Evolutionary conservation across 2,329 filamentous ascomycete species (phyloP).

Genomic region (Penicillium sp.): DNA sequence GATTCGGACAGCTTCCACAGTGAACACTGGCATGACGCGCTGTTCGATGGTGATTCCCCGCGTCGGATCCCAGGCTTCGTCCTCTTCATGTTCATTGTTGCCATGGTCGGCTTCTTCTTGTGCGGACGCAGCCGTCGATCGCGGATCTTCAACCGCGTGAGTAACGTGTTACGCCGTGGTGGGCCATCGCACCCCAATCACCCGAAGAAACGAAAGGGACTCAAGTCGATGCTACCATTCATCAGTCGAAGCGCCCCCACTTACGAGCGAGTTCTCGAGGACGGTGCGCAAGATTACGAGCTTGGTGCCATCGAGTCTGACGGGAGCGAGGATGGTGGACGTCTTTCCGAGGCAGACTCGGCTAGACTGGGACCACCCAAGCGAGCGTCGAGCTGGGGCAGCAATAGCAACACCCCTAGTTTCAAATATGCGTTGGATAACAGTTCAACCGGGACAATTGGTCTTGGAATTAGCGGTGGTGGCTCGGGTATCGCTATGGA

Average conservation of each 20-base stretch:
- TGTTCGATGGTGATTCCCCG: constrained; percentile 65
- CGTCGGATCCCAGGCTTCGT: constrained; percentile 71
- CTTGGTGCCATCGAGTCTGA: constrained; percentile 62
- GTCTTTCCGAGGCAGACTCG: constrained; percentile 55
- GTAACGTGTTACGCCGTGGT: constrained; percentile 29
- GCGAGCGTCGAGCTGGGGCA: constrained; percentile 34
- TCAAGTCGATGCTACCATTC: constrained; percentile 53
- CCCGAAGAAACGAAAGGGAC: constrained; percentile 57
- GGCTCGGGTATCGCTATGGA: constrained; percentile 48
- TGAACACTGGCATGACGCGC: constrained; percentile 59
- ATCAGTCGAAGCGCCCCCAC: constrained; percentile 40
- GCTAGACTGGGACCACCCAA: constrained; percentile 58
- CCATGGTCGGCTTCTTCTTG: constrained; percentile 68
- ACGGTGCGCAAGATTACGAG: constrained; percentile 73
- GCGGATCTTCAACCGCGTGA: constrained; percentile 58
- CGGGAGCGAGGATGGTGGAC: constrained; percentile 56
- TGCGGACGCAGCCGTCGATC: constrained; percentile 74
- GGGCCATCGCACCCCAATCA: constrained; percentile 32
- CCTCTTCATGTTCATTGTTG: constrained; percentile 70
- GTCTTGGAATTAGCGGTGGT: constrained; percentile 32
- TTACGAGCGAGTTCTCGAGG: constrained; percentile 85
- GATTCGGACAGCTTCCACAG: constrained; percentile 30
- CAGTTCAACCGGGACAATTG: constrained; percentile 39
- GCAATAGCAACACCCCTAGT: constrained; percentile 28
- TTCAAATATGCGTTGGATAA: constrained; percentile 42